These are phyloP conservation scores for Plantago elongata DNA, from an alignment of 257 asterid species.

Conservation along the genomic window DNA sequence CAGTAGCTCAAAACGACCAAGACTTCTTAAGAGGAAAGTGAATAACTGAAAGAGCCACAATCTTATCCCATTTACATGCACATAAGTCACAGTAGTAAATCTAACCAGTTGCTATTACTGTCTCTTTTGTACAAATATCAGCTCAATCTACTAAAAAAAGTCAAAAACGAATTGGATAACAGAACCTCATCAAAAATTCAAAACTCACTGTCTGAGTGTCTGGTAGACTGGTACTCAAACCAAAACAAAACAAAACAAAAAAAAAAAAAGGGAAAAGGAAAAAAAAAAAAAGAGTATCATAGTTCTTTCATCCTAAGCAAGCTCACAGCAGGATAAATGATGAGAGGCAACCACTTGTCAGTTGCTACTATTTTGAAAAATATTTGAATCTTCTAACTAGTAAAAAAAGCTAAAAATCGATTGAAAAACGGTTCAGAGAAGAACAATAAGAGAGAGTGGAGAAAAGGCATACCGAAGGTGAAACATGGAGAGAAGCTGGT, in stretches of 20 bases:
- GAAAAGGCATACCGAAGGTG: conserved; percentile 29
- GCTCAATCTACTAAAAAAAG: conserved; percentile 3
- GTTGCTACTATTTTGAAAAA: no score
- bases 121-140: background rate
- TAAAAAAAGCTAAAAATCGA: background rate
- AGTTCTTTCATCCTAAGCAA: no score
- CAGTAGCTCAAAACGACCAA: conserved; percentile 15
- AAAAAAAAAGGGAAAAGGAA: background rate
- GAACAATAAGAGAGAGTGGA: background rate
- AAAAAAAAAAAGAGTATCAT: background rate
- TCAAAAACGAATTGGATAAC: background rate
- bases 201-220: no score
- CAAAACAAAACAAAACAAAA: background rate
- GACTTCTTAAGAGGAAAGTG: conserved; percentile 17
- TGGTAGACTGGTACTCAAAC: no score
- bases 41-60: background rate
- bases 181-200: background rate
- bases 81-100: background rate
- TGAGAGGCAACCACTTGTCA: background rate
- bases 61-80: no score
- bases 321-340: background rate
- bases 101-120: background rate
- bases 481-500: conserved; percentile 21
- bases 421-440: no score
- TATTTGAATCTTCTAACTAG: no score